These are phyloP conservation scores for Flaveria linearis DNA, from an alignment of 129 eudicot genomes.

Conservation along the genomic window DNA sequence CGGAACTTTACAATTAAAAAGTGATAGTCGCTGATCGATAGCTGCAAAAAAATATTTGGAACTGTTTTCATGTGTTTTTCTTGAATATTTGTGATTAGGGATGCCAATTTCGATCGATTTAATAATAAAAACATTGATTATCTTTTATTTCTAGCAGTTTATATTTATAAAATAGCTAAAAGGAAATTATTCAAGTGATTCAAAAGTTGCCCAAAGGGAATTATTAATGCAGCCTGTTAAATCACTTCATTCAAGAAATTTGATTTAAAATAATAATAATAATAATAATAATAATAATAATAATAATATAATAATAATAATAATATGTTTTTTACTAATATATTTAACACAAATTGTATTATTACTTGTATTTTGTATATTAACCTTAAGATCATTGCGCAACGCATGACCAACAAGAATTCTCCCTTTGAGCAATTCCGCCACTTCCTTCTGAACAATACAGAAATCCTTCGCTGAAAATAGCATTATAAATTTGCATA, in stretches of 20 bases:
- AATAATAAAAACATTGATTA: neutral
- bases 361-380: neutral
- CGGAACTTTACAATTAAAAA: neutral
- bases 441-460: slow-evolving; percentile 86
- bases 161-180: neutral
- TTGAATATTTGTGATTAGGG: neutral
- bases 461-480: slow-evolving; percentile 84
- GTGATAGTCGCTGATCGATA: neutral
- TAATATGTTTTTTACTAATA: neutral
- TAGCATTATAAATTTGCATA: slow-evolving; percentile 20
- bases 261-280: neutral
- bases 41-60: slow-evolving; percentile 7
- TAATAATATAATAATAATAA: too few relatives aligned
- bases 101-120: neutral
- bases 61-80: neutral
- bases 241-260: neutral
- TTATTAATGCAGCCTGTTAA: neutral
- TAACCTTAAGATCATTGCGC: slow-evolving; percentile 89
- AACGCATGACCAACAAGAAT: slow-evolving; percentile 96
- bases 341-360: neutral
- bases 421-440: slow-evolving; percentile 80
- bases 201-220: neutral
- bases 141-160: neutral
- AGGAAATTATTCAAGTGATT: neutral
- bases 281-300: neutral